These are phyloP conservation scores for Dipteronia sinensis DNA, from an alignment of 345 rosid species.

Conservation along the genomic window DNA sequence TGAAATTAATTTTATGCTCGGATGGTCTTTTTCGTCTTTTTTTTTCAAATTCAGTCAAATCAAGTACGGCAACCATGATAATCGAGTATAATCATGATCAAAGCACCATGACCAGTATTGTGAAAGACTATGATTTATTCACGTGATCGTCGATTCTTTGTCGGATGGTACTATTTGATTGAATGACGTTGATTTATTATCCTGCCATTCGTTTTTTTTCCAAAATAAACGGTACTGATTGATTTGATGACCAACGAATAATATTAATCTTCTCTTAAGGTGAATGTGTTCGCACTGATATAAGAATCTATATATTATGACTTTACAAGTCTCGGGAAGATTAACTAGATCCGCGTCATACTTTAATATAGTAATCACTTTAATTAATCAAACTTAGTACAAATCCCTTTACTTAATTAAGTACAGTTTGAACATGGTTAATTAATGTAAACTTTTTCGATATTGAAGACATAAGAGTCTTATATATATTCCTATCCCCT, in stretches of 20 bases:
- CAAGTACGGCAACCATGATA: not conserved
- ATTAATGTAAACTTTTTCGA: slow-evolving; percentile 11
- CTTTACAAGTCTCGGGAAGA: not conserved
- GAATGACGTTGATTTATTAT: not conserved
- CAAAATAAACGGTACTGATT: not conserved
- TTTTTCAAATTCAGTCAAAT: not conserved
- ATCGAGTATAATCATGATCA: slow-evolving; percentile 13
- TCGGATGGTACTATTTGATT: not conserved
- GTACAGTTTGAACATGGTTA: not conserved
- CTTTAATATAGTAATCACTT: not conserved
- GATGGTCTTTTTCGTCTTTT: not conserved
- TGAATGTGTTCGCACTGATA: not conserved
- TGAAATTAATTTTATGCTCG: too few species aligned
- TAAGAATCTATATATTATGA: not conserved
- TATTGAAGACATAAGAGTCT: not conserved
- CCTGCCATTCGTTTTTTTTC: not conserved
- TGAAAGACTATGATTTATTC: not conserved
- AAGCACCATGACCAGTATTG: not conserved
- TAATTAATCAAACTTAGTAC: not conserved
- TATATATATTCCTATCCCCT: slow-evolving; percentile 5
- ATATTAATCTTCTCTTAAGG: not conserved
- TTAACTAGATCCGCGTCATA: not conserved
- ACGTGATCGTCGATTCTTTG: not conserved
- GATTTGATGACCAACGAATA: not conserved
- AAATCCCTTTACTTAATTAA: not conserved